phyloP scores from a whole-genome alignment of 805 yeast genomes.

The Wickerhamomyces kurtzmanii region DNA sequence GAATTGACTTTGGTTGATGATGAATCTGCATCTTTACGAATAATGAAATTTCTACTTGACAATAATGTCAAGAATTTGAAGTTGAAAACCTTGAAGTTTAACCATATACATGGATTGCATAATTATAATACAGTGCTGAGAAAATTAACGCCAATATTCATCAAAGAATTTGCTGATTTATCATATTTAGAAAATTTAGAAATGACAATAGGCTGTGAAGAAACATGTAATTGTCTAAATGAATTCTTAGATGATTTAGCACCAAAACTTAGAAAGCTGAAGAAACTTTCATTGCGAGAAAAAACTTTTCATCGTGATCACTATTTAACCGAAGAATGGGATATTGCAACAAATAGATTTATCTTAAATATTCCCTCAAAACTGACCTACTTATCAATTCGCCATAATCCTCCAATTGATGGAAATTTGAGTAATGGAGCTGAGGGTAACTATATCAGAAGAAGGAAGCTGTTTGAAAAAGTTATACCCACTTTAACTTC shows the following conservation, averaged over 20 bases:
- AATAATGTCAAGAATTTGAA: constrained; percentile 6
- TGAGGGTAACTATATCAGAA: constrained; percentile 63
- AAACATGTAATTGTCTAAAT: constrained; percentile 33
- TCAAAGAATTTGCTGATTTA: constrained; percentile 22
- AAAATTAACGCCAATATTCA: constrained; percentile 18
- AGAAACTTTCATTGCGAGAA: constrained; percentile 20
- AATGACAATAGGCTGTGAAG: constrained; percentile 41
- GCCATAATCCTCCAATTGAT: constrained; percentile 48
- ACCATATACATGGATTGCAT: constrained; percentile 35
- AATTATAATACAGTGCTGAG: constrained; percentile 26
- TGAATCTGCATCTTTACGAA: constrained; percentile 24
- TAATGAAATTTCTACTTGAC: constrained; percentile 21
- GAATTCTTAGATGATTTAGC: constrained; percentile 28
- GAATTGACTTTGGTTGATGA: constrained; percentile 22
- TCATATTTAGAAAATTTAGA: constrained; percentile 30
- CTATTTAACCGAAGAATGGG: constrained; percentile 46
- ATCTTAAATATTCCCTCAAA: constrained; percentile 24
- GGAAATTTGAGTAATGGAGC: constrained; percentile 54
- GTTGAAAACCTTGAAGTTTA: constrained; percentile 26
- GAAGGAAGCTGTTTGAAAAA: constrained; percentile 39
- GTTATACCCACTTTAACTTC: constrained; percentile 34
- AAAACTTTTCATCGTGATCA: constrained; percentile 29
- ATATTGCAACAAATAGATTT: constrained; percentile 34
- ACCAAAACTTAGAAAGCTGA: constrained; percentile 17
- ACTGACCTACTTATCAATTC: constrained; percentile 35